A percentile compares a stretch with the other conserved stretches of the same genome.
phyloP scores from a whole-genome alignment of 106 monocot species.

The Hemerocallis citrina region DNA sequence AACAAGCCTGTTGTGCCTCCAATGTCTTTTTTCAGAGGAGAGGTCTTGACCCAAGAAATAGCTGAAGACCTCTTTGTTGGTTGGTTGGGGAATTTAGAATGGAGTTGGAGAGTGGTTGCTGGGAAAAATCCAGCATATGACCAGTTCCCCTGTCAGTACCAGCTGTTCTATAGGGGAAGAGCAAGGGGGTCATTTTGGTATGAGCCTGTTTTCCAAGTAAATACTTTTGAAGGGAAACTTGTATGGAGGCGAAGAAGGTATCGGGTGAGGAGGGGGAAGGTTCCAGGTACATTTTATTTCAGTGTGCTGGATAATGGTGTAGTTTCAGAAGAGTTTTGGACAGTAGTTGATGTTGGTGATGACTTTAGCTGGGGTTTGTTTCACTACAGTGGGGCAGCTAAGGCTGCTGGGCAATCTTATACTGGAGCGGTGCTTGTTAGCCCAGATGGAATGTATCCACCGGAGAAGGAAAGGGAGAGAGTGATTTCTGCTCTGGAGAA shows the following conservation, averaged over 20 bases:
- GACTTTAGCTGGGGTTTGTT: slow-evolving; percentile 91
- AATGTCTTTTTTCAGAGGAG: slow-evolving; percentile 47
- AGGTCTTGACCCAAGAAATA: slow-evolving; percentile 56
- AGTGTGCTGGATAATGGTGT: slow-evolving; percentile 84
- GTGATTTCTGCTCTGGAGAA: slow-evolving; percentile 59
- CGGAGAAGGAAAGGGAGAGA: slow-evolving; percentile 25
- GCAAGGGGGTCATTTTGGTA: slow-evolving; percentile 83
- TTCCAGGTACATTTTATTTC: slow-evolving; percentile 84
- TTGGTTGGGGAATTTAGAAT: slow-evolving; percentile 69
- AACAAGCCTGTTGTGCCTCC: slow-evolving; percentile 57
- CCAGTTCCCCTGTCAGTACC: slow-evolving; percentile 92
- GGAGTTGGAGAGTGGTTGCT: slow-evolving; percentile 87
- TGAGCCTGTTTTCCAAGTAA: slow-evolving; percentile 86
- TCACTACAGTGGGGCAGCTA: slow-evolving; percentile 85
- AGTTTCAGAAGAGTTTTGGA: slow-evolving; percentile 86
- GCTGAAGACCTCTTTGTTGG: slow-evolving; percentile 93
- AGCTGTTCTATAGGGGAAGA: slow-evolving; percentile 84
- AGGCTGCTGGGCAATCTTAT: slow-evolving; percentile 68
- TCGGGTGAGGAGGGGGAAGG: slow-evolving; percentile 42
- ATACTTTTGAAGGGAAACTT: slow-evolving; percentile 55
- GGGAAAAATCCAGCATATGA: slow-evolving; percentile 97
- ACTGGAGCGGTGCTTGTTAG: slow-evolving; percentile 86
- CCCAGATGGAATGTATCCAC: slow-evolving; percentile 76
- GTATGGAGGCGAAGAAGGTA: slow-evolving; percentile 77
- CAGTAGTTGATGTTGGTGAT: slow-evolving; percentile 73